Percentiles rank a stretch among this genome's conserved stretches.
phyloP scores from a whole-genome alignment of 2,329 filamentous ascomycete species.

The Myriosclerotinia duriaeana region DNA sequence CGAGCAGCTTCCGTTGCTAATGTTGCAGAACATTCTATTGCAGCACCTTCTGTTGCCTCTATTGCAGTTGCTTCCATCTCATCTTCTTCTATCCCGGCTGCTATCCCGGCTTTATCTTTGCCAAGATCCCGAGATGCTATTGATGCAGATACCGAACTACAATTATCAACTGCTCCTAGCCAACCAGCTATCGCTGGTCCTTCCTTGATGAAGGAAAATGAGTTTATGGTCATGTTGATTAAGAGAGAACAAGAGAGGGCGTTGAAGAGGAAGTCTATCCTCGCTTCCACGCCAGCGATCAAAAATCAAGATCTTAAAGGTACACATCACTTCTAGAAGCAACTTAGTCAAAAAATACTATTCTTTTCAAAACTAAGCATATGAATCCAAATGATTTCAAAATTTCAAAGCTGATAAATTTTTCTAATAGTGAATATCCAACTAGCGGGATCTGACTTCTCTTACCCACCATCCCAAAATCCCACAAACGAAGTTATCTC shows the following conservation, averaged over 20 bases:
- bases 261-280: not conserved
- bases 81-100: not conserved
- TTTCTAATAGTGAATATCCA: conserved; percentile 7
- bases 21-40: not conserved
- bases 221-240: conserved; percentile 19
- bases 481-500: not conserved
- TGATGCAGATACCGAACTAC: not conserved
- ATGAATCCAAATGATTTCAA: not conserved
- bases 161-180: too few relatives aligned
- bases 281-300: too few relatives aligned
- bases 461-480: not conserved
- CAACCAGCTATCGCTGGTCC: not conserved
- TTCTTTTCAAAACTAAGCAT: too few relatives aligned
- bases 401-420: not conserved
- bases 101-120: not conserved
- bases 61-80: not conserved
- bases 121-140: not conserved
- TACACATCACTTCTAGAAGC: not conserved
- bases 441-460: not conserved
- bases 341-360: not conserved
- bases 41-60: not conserved
- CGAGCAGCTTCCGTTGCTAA: not conserved
- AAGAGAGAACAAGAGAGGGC: conserved; percentile 6
- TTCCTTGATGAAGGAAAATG: not conserved
- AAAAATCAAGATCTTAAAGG: not conserved